Conservation (phyloP, 192 early-diverging fungal species). For the Haplosporangium gracile region DNA sequence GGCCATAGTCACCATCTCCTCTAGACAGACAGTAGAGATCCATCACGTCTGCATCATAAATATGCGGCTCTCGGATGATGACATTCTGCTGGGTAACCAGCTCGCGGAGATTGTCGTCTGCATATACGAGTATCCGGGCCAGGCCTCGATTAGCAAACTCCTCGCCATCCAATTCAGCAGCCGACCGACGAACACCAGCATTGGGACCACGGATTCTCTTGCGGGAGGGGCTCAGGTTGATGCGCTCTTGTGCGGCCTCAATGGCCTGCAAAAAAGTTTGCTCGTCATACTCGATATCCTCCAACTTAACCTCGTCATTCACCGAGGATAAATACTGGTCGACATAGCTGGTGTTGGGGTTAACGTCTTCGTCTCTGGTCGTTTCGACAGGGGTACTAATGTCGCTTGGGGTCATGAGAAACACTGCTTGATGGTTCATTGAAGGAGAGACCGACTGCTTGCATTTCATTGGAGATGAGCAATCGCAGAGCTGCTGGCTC, state of each 20-base stretch:
- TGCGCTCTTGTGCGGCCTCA: not conserved
- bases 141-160: conserved; percentile 2
- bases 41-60: not conserved
- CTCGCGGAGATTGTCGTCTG: not conserved
- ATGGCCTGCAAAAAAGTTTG: not conserved
- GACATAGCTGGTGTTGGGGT: not conserved
- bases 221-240: not conserved
- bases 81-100: not conserved
- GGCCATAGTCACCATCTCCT: not conserved
- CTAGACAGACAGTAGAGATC: not conserved
- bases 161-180: not conserved
- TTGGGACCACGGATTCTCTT: not conserved
- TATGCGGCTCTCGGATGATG: not conserved
- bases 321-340: not conserved
- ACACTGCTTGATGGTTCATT: not conserved
- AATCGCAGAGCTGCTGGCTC: not conserved
- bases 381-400: not conserved
- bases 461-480: not conserved
- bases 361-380: not conserved
- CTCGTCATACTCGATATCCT: not conserved
- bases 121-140: not conserved
- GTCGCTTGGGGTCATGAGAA: not conserved
- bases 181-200: not conserved
- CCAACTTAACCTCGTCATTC: not conserved
- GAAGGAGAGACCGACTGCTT: not conserved